These are phyloP conservation scores for Zea luxurians DNA, from an alignment of 176 grass and related monocot species.

Conservation along the genomic window DNA sequence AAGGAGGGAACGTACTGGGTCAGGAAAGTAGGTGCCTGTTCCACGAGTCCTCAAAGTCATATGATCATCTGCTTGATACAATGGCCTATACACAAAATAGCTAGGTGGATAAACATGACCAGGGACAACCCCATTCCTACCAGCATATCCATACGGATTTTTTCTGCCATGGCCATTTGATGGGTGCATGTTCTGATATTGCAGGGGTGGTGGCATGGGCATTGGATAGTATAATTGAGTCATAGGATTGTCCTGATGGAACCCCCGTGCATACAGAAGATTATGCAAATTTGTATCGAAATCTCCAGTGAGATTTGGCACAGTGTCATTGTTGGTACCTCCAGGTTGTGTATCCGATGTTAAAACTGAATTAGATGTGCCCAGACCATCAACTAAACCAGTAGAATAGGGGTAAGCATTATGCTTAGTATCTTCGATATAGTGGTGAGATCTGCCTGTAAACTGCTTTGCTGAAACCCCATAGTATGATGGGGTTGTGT, in stretches of 20 bases:
- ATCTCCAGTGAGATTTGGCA: constrained; percentile 69
- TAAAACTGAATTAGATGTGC: constrained; percentile 10
- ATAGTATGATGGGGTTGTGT: constrained; percentile 17
- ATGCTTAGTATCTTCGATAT: constrained; percentile 17
- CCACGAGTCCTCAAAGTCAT: constrained; percentile 57
- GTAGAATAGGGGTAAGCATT: constrained; percentile 1
- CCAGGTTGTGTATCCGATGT: constrained; percentile 25
- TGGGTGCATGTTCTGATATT: constrained; percentile 52
- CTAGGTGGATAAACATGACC: constrained; percentile 45
- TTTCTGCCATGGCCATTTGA: constrained; percentile 56
- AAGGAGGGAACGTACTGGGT: constrained; percentile 55
- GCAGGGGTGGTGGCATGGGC: constrained; percentile 35
- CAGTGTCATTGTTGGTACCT: constrained; percentile 34
- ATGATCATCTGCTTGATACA: constrained; percentile 61
- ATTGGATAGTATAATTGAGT: constrained; percentile 44
- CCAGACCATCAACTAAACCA: constrained; percentile 1
- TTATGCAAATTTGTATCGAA: constrained; percentile 44
- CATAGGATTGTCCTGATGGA: constrained; percentile 37
- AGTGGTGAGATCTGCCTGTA: constrained; percentile 19
- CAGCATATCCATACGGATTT: constrained; percentile 51
- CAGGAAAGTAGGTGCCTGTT: constrained; percentile 95
- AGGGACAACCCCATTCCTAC: constrained; percentile 48
- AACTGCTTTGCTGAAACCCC: constrained; percentile 18
- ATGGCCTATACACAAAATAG: constrained; percentile 53
- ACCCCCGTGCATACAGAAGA: constrained; percentile 53